Evolutionary conservation across 1,284 basidiomycete species (phyloP), one percentile per base, ranked within the genome.

Genomic region (Leucoagaricus sp.): DNA sequence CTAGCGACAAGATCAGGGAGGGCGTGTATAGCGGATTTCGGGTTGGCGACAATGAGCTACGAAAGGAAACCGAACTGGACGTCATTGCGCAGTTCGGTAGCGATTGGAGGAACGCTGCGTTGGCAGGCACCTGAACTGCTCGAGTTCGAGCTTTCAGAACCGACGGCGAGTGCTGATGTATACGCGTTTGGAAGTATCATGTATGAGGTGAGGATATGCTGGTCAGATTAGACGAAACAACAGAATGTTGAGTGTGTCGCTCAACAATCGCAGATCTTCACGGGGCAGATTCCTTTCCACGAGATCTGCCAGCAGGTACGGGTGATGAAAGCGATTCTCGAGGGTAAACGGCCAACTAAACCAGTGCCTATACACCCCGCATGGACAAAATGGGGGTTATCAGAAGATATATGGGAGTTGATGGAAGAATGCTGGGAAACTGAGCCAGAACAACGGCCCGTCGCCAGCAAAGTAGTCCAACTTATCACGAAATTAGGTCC

Each of bases 81-180:
- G n/a, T 62, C 62, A 12, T 26, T 58, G 10, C 59, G 58, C 3
- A 49, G 45, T 15, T 44, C 51, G 7, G 47, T 17, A 4, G 41
- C 38, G n/a, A 29, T 40, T 19, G 60, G 58, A n/a, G 69, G 68
- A 41, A 65, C 62, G 40, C 45, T 58, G 59, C 53, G 64, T 29
- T 65, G 62, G 65, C 64, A 62, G 44, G 63, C 64, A 7, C 65
- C 65, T 4, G 65, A 67, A 50, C 53, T 65, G 26, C 48, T 64
- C 21, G 54, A 63, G 29, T 42, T 38, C 2, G 56, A 58, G 13
- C 9, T 19, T 2, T 23, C 19, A 13, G 40, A 49, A 21, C 53
- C 56, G 13, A 58, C 53, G 3, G 23, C 34, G n/a, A 28, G 48
- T 10, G 46, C 44, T 6, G 60, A 61, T 42, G 28, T 58, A 17